Base-by-base conservation (phyloP, 108 stramenopile genomes). In the Fragilaria radians region DNA sequence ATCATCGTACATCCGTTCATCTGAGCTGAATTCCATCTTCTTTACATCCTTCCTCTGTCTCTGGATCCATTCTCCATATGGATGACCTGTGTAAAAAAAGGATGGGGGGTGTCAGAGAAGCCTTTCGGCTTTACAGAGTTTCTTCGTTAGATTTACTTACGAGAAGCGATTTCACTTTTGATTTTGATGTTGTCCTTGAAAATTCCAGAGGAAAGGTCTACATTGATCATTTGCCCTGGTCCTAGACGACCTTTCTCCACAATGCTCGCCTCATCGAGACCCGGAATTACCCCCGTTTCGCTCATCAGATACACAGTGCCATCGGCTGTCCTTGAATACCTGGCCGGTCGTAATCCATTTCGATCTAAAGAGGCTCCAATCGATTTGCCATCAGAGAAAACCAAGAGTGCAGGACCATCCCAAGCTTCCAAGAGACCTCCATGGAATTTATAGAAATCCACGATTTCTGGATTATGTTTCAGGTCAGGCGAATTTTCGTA, bases 401-500 rank as follows among this genome's bases (percentile, higher is more conserved):
- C 91, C 22, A 98, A 66, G 46, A 95, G 88, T 30, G 97, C 97
- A 28, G 97, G 97, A 19, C 97, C 97, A 65, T 98, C 97, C 97
- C 97, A 98, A 5, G 96, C 94, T 74, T 98, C 97, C 61, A 95
- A 74, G 19, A 96, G 72, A 46, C 93, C 92, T 36, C 93, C 88
- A 61, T 98, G 95, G 76, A 93, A 96, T 63, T 98, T 89, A 88
- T 96, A 96, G 74, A 96, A 98, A 50, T 94, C 95, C n/a, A 81
- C 79, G 67, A 95, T 92, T 56, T 91, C 83, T 42, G 87, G 89
- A 54, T 91, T 86, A 64, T 90, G 72, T 21, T 72, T 74, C 59
- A 95, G 67, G 46, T 78, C 74, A 18, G 91, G 91, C 48, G 89
- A 83, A 63, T 97, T 84, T 75, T 90, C 75, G 70, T 94, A 89